Base-by-base conservation (phyloP, 2,329 filamentous ascomycete genomes). In the Pseudocercospora ulei region DNA sequence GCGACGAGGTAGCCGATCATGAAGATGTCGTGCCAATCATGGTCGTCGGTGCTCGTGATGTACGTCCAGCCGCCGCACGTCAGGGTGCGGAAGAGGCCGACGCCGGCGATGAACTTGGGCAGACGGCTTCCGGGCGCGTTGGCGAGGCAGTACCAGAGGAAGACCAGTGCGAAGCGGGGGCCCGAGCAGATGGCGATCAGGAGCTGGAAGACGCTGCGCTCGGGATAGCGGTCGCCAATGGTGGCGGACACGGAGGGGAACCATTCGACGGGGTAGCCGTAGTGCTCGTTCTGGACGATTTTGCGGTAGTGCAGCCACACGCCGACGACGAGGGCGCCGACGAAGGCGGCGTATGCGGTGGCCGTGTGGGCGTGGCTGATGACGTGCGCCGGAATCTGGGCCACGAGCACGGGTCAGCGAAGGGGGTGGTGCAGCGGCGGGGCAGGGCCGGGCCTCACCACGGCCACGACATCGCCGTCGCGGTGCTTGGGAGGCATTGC, bases 1-100 rank as follows among this genome's bases (percentile, higher is more conserved):
- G 85, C 82, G 29, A 98, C 80, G 39, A 98, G 71, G 63, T 98
- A 98, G 8, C 86, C 92, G 53, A 98, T 95, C 90, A 98, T 98
- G 62, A 98, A 88, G 47, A 96, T 88, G 58, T 98, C 90, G 62
- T 98, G 90, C 87, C 86, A 96, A 63, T 93, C 78, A 63, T 98
- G 90, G 61, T 96, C 85, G 60, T 98, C 90, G 27, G 90, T 98
- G 46, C 90, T 96, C 16, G 90, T 98, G 46, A 98, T 78, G 63
- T 96, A 98, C 37, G 90, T 95, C 88, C 90, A 98, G 43, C 90
- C 90, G 53, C 88, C 90, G 58, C 90, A 98, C 3, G 86, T 94
- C 42, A 96, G 66, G 6, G 88, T 95, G 54, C 90, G 78, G 57
- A 96, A 80, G 36, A 95, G 51, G 39, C 90, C 90, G 53, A 83